A percentile compares a stretch with the other conserved stretches of the same genome.
Conservation (phyloP, 2,329 filamentous ascomycete genomes). For the Penicillium sclerotigenum region DNA sequence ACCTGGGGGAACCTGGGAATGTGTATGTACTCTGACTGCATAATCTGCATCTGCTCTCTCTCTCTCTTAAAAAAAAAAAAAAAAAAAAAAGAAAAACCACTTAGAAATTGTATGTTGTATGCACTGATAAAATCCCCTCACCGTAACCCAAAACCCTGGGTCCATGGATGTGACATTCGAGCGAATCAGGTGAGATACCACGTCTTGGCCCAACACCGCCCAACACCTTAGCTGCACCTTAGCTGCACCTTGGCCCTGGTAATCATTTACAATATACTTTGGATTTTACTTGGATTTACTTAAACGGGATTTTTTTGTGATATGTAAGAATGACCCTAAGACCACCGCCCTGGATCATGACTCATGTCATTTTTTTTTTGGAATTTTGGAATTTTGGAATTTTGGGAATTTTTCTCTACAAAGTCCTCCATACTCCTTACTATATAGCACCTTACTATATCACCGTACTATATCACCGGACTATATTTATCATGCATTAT, state of each 20-base stretch:
- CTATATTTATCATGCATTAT: neutral
- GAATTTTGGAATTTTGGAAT: no score
- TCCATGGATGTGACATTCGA: neutral
- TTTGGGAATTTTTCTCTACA: no score
- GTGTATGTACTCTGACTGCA: neutral
- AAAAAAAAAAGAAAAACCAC: neutral
- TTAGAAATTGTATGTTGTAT: neutral
- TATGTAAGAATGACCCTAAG: slow-evolving; percentile 2
- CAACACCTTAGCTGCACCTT: neutral
- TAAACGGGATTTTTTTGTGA: neutral
- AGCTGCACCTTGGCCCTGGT: neutral
- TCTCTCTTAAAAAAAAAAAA: neutral
- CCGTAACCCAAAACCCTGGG: slow-evolving; percentile 5
- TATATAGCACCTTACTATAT: no score
- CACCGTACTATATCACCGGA: no score
- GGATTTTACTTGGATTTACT: no score
- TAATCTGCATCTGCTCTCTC: neutral
- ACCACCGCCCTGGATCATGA: neutral
- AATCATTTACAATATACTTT: no score
- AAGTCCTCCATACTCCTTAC: neutral
- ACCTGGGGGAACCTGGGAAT: neutral
- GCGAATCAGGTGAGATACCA: neutral
- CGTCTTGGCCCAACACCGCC: no score
- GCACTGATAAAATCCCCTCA: neutral
- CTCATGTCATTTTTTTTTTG: no score